These are phyloP conservation scores for Boletus speciosus DNA, from an alignment of 768 basidiomycete species.

Conservation along the genomic window DNA sequence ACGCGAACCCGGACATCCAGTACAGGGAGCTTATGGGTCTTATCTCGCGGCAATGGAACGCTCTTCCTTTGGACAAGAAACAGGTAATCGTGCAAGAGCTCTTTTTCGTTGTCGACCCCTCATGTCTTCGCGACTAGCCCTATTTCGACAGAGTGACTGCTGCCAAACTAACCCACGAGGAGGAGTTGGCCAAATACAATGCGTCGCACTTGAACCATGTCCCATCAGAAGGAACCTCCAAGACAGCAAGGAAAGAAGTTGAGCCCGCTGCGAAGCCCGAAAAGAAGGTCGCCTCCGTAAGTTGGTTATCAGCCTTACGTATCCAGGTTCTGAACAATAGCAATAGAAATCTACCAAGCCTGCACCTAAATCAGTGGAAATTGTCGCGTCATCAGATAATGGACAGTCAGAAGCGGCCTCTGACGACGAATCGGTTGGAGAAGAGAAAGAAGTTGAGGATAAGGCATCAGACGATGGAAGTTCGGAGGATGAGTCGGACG, in stretches of 20 bases:
- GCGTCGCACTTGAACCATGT: slow-evolving; percentile 48
- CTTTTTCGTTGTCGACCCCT: not conserved
- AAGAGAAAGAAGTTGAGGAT: slow-evolving; percentile 20
- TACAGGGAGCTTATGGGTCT: slow-evolving; percentile 70
- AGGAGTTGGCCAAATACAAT: slow-evolving; percentile 64
- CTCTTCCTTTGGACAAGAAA: slow-evolving; percentile 65
- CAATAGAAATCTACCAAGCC: slow-evolving; percentile 25
- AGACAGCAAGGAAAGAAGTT: slow-evolving; percentile 18
- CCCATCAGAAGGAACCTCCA: slow-evolving; percentile 44
- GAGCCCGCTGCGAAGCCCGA: slow-evolving; percentile 30
- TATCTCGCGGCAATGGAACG: slow-evolving; percentile 73
- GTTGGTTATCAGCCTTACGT: slow-evolving; percentile 11
- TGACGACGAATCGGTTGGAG: slow-evolving; percentile 22
- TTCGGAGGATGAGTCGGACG: slow-evolving; percentile 28
- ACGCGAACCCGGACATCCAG: slow-evolving; percentile 55
- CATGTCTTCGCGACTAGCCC: slow-evolving; percentile 19
- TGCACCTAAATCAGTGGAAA: slow-evolving; percentile 22
- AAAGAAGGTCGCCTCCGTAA: slow-evolving; percentile 25
- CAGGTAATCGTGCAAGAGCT: slow-evolving; percentile 49
- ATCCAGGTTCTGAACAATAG: slow-evolving; percentile 12
- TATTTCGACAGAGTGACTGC: slow-evolving; percentile 42
- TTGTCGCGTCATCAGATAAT: slow-evolving; percentile 27
- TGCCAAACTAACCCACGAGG: slow-evolving; percentile 63
- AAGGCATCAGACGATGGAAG: slow-evolving; percentile 22
- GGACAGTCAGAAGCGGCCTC: slow-evolving; percentile 32